These are phyloP conservation scores for Pichia exigua DNA, from an alignment of 805 yeast genomes.

Conservation along the genomic window DNA sequence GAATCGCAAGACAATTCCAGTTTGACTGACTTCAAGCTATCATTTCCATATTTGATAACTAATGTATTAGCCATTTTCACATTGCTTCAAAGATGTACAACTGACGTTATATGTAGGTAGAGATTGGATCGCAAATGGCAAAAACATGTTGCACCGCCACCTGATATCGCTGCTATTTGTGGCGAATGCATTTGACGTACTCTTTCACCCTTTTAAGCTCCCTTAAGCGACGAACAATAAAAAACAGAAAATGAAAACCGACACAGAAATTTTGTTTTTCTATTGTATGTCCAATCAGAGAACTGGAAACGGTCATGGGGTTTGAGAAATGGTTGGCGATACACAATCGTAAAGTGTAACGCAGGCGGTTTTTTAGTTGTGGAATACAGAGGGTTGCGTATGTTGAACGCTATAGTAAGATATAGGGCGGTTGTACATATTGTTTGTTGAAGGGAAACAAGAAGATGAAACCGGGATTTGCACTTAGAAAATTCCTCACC, in stretches of 20 bases:
- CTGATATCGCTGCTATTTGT: too few relatives aligned
- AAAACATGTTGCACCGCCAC: too few relatives aligned
- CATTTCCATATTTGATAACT: not conserved
- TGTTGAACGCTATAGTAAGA: too few relatives aligned
- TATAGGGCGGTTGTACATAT: too few relatives aligned
- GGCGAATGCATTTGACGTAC: too few relatives aligned
- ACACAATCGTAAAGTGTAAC: too few relatives aligned
- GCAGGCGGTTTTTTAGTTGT: not conserved
- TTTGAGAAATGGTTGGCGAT: not conserved
- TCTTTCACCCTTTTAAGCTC: not conserved
- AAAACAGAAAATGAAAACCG: not conserved
- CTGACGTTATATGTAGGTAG: too few relatives aligned
- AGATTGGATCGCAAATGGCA: too few relatives aligned
- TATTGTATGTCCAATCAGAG: not conserved
- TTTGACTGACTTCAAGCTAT: not conserved
- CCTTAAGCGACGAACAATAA: not conserved
- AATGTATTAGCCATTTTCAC: not conserved
- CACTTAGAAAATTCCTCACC: not conserved
- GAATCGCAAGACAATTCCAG: not conserved
- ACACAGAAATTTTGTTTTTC: too few relatives aligned
- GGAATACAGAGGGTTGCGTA: too few relatives aligned
- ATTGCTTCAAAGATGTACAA: not conserved
- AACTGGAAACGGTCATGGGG: not conserved
- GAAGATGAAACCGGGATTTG: not conserved
- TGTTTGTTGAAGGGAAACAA: too few relatives aligned